Base-by-base conservation (phyloP, 495 filamentous ascomycete species). In the Talaromyces nanjingensis region DNA sequence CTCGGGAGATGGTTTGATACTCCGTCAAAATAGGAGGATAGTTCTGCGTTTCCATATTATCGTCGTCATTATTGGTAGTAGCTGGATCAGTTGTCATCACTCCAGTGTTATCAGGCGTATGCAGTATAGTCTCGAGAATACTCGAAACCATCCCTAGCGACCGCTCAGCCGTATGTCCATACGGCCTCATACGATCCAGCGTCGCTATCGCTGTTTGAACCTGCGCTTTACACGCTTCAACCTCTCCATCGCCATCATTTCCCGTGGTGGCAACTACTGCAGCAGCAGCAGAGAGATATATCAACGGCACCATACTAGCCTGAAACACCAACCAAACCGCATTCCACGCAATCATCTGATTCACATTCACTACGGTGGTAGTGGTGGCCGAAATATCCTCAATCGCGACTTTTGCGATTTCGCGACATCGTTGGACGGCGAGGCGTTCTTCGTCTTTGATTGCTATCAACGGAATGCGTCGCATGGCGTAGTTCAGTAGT, bases 241-340 rank as follows among this genome's bases (percentile, higher is more conserved):
- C 82, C 73, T 72, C 85, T 72, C 79, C 84, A 75, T 73, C 84
- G 71, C 66, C 78, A 70, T 74, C 84, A 63, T 80, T 76, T 0
- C 76, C 76, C 45, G 79, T 83, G 14, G 79, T 83, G 14, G 18
- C 18, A 39, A 7, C 18, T 2, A 6, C 39, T 5, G 39, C 22
- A 20, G 56, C 29, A 24, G 69, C 3, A 62, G 59, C 84, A 71
- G 60, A 89, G 14, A 93, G 79, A 14, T 81, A 86, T 7, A 93
- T 80, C 3, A 93, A 80, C 0, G 90, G 90, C 22, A 93, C 86
- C 84, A 91, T 87, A 53, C 84, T 83, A 0, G 89, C 87, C 72
- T 93, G 90, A 78, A 90, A 92, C 53, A 89, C 79, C 72, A 91
- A 87, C 90, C 90, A 93, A 24, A 91, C 87, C 4, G 87, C 89